Conservation (phyloP, 2,329 filamentous ascomycete genomes). For the Bipolaris sorokiniana region DNA sequence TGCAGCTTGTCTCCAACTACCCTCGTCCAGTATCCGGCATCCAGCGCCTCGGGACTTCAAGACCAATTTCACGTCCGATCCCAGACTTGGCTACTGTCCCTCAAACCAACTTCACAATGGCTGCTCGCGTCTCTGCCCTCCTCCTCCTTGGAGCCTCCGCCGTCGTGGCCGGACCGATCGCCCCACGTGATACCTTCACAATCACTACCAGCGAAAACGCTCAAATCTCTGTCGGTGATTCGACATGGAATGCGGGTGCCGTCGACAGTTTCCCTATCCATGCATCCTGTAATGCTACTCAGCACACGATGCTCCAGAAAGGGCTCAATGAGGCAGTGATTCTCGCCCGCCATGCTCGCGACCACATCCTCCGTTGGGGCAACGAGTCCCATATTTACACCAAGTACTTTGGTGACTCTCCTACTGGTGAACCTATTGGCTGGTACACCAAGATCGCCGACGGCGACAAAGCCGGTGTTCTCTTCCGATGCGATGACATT, state of each 20-base stretch:
- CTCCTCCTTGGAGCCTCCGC: slow-evolving; percentile 37
- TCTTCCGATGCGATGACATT: slow-evolving; percentile 72
- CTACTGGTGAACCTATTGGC: slow-evolving; percentile 65
- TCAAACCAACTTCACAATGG: slow-evolving; percentile 27
- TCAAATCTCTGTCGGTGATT: slow-evolving; percentile 12
- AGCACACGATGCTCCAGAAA: slow-evolving; percentile 61
- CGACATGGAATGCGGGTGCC: slow-evolving; percentile 48
- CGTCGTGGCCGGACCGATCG: slow-evolving; percentile 35
- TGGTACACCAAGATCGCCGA: slow-evolving; percentile 67
- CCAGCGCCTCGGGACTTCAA: slow-evolving; percentile 30
- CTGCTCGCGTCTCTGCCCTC: slow-evolving; percentile 28
- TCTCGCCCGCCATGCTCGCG: slow-evolving; percentile 66
- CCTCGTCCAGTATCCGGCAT: slow-evolving; percentile 28
- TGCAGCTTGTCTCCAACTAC: slow-evolving; percentile 15
- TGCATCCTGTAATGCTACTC: slow-evolving; percentile 68
- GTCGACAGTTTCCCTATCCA: slow-evolving; percentile 61
- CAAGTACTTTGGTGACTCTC: slow-evolving; percentile 70
- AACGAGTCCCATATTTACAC: slow-evolving; percentile 64
- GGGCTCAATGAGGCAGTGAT: slow-evolving; percentile 65
- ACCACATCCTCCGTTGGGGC: slow-evolving; percentile 66
- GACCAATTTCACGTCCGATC: slow-evolving; percentile 21
- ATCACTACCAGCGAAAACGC: slow-evolving; percentile 26
- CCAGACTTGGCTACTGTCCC: slow-evolving; percentile 5
- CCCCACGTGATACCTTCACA: slow-evolving; percentile 33
- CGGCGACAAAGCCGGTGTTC: slow-evolving; percentile 62